These are phyloP conservation scores for Pseudohalonectria lignicola DNA, from an alignment of 2,329 filamentous ascomycete genomes.

Conservation along the genomic window DNA sequence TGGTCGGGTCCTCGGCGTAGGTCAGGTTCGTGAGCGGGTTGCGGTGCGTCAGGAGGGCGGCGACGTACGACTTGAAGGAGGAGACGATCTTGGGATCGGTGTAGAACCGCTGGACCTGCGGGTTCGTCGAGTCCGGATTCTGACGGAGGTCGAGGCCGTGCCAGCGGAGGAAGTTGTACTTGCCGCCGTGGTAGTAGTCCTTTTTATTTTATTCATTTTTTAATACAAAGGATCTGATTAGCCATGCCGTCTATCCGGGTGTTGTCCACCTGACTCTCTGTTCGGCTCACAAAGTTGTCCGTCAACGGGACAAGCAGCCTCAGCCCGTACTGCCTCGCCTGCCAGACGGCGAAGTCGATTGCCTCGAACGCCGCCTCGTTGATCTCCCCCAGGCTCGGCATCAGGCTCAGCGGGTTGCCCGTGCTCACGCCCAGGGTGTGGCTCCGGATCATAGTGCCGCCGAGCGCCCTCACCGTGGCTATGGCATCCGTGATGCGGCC, in stretches of 20 bases:
- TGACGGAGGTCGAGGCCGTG: conserved; percentile 29
- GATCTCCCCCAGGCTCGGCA: conserved; percentile 24
- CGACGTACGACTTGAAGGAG: conserved; percentile 33
- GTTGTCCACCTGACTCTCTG: neutral
- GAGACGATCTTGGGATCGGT: conserved; percentile 27
- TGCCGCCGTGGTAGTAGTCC: conserved; percentile 39
- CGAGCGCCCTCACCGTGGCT: conserved; percentile 30
- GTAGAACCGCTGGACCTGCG: conserved; percentile 32
- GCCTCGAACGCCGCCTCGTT: conserved; percentile 31
- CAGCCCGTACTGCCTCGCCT: conserved; percentile 31
- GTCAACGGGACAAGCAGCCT: conserved; percentile 31
- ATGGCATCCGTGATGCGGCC: conserved; percentile 33
- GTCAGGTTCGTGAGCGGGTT: conserved; percentile 33
- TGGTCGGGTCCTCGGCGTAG: conserved; percentile 36
- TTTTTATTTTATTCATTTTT: conserved; percentile 6
- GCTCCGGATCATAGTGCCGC: conserved; percentile 30
- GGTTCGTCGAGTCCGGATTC: conserved; percentile 20
- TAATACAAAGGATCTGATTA: no score
- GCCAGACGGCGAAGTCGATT: conserved; percentile 35
- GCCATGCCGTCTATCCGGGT: no score
- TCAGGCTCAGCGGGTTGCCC: conserved; percentile 34
- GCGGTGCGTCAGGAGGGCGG: conserved; percentile 28
- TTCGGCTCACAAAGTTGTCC: conserved; percentile 28
- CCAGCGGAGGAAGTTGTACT: conserved; percentile 36
- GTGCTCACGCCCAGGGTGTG: conserved; percentile 34